Evolutionary conservation across 2,329 filamentous ascomycete species (phyloP), one percentile per base, ranked within the genome.

Genomic region (Keithomyces neogunnii): DNA sequence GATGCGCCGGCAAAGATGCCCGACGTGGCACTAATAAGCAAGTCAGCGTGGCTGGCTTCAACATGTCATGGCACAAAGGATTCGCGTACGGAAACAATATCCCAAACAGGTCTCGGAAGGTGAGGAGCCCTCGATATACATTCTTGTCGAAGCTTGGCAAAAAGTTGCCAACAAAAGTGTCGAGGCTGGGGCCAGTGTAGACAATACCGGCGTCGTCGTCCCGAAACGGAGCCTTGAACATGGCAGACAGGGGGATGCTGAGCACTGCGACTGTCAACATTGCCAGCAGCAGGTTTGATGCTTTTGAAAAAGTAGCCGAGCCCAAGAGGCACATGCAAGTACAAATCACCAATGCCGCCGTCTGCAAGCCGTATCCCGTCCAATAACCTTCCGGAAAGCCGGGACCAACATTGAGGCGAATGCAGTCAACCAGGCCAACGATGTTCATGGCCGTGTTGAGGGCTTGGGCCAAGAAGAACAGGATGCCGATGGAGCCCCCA

Each of bases 401-500:
- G 19, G 73, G 63, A 2, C 85, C 87, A 60, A 91, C 80, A 59
- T 90, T 91, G 55, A 91, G 77, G 49, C 81, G 82, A 51, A 95
- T 76, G 60, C 88, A 95, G 68, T 93, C 87, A 56, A 95, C 81
- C 45, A 95, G 74, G 71, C 89, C 89, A 43, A 95, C 88, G 29
- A 91, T 81, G 62, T 95, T 95, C 76, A 95, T 81, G 38, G 87
- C 87, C 1, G 89, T 90, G 63, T 92, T 95, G 62, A 95, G 81
- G 2, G 88, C 85, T 57, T 89, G 88, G n/a, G 89, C 88, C n/a
- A 95, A 74, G 64, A 93, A 95, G 67, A 95, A 95, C 10, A 95
- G 81, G 29, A 95, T 77, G 2, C 89, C 89, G 56, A 95, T 95
- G 1, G 88, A 89, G 13, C 89, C 89, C 30, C 89, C 89, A 63